Conservation (phyloP, 2,329 filamentous ascomycete genomes). For the Phialophora tarda region DNA sequence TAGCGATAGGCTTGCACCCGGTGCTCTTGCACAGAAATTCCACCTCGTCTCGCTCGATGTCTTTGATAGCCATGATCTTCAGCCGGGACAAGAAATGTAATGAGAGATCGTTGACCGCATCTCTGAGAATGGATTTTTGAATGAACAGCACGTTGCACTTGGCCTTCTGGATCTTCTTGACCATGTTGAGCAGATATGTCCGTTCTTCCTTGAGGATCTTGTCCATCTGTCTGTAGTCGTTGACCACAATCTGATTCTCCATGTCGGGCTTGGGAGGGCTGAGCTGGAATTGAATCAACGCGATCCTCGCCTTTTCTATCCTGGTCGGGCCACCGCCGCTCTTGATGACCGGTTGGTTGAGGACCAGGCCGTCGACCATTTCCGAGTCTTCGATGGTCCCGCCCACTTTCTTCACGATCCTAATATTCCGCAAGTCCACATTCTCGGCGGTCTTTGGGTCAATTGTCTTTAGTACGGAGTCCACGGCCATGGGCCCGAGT, state of each 20-base stretch:
- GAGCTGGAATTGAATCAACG: conserved; percentile 96
- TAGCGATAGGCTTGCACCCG: conserved; percentile 97
- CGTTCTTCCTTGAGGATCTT: conserved; percentile 99
- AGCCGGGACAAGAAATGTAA: conserved; percentile 97
- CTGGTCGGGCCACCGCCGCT: conserved; percentile 85
- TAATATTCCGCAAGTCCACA: conserved; percentile 93
- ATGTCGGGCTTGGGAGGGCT: conserved; percentile 98
- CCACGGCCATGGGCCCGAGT: conserved; percentile 96
- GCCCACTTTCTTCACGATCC: conserved; percentile 96
- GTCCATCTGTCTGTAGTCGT: conserved; percentile 99
- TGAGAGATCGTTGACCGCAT: conserved; percentile 96
- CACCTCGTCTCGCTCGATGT: conserved; percentile 97
- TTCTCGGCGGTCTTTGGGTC: conserved; percentile 95
- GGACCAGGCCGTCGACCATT: conserved; percentile 90
- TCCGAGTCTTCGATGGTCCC: conserved; percentile 99
- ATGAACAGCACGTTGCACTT: conserved; percentile 99
- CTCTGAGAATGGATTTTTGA: conserved; percentile 96
- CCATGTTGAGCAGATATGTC: conserved; percentile 96
- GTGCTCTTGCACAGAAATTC: conserved; percentile 99
- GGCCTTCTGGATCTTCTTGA: conserved; percentile 99
- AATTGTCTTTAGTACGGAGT: conserved; percentile 93
- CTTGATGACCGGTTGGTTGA: conserved; percentile 93
- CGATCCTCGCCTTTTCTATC: conserved; percentile 98
- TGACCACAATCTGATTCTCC: conserved; percentile 99
- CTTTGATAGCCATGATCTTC: conserved; percentile 93